Percentiles rank a stretch among this genome's conserved stretches.
phyloP scores from a whole-genome alignment of 2,329 filamentous ascomycete genomes.

The Aspergillus ochraceus region DNA sequence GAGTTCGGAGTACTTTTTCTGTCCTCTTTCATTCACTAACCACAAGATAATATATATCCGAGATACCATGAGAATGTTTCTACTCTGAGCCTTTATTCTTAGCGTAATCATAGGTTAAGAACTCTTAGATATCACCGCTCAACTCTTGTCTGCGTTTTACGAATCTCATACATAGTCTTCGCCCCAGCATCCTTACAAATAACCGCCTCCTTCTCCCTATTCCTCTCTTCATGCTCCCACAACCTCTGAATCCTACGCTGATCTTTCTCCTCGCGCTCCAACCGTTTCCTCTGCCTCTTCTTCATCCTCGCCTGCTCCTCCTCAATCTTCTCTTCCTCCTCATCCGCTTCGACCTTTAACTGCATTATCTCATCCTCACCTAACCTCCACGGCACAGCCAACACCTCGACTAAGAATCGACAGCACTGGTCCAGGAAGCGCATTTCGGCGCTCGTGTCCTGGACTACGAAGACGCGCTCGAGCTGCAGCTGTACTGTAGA shows the following conservation, averaged over 20 bases:
- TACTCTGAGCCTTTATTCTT: too few relatives aligned
- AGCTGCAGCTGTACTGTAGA: conserved; percentile 53
- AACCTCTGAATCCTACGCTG: conserved; percentile 31
- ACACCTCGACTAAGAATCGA: conserved; percentile 50
- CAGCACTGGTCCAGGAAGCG: conserved; percentile 53
- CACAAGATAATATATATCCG: not conserved
- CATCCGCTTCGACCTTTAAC: conserved; percentile 44
- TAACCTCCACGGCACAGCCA: conserved; percentile 57
- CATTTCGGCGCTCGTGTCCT: conserved; percentile 56
- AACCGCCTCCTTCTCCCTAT: conserved; percentile 35
- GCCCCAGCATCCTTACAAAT: conserved; percentile 31
- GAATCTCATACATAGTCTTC: conserved; percentile 23
- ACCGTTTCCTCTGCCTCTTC: conserved; percentile 25
- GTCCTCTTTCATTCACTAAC: too few relatives aligned
- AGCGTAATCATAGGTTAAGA: not conserved
- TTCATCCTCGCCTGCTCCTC: conserved; percentile 37
- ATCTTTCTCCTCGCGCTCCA: conserved; percentile 40
- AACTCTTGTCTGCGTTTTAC: conserved; percentile 7
- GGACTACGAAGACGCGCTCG: conserved; percentile 52
- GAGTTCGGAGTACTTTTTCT: not conserved
- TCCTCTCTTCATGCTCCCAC: conserved; percentile 43
- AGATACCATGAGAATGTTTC: not conserved
- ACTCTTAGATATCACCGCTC: not conserved
- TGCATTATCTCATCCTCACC: conserved; percentile 42
- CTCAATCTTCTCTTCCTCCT: conserved; percentile 38